Conservation (phyloP, 1,284 basidiomycete genomes). For the Cutaneotrichosporon daszewskae region DNA sequence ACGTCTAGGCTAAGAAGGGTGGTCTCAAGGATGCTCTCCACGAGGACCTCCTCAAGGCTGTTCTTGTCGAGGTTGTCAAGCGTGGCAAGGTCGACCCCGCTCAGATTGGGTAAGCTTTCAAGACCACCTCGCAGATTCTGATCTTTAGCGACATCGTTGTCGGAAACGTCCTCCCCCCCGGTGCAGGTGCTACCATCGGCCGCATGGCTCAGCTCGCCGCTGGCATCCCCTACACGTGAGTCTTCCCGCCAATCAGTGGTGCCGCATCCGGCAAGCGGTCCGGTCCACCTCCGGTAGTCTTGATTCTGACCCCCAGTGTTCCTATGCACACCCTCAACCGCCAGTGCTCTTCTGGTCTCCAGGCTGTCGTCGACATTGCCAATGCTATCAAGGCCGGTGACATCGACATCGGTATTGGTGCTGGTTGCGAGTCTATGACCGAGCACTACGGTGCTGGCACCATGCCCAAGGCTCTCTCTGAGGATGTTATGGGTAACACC, state of each 20-base stretch:
- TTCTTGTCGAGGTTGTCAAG: slow-evolving; percentile 63
- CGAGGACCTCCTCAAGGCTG: slow-evolving; percentile 80
- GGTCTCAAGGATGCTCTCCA: slow-evolving; percentile 90
- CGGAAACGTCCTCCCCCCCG: slow-evolving; percentile 89
- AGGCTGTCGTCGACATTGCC: slow-evolving; percentile 82
- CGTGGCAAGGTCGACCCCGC: slow-evolving; percentile 41
- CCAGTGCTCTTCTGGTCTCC: slow-evolving; percentile 89
- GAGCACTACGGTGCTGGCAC: slow-evolving; percentile 70
- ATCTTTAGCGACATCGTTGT: slow-evolving; percentile 71
- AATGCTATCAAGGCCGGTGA: slow-evolving; percentile 77
- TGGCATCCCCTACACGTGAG: slow-evolving; percentile 73
- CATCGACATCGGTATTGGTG: slow-evolving; percentile 90
- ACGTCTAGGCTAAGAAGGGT: slow-evolving; percentile 67
- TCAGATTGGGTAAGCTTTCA: slow-evolving; percentile 38
- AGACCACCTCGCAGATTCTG: background rate
- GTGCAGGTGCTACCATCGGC: slow-evolving; percentile 82
- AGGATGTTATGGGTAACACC: slow-evolving; percentile 68
- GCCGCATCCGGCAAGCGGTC: too few species aligned
- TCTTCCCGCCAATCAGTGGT: too few species aligned
- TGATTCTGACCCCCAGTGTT: slow-evolving; percentile 48
- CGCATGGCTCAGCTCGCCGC: slow-evolving; percentile 91
- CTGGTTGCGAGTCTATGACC: slow-evolving; percentile 96
- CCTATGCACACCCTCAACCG: slow-evolving; percentile 86
- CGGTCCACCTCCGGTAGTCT: too few species aligned
- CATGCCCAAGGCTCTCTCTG: slow-evolving; percentile 69